A percentile compares a stretch with the other conserved stretches of the same genome.
Evolutionary conservation across 2,329 filamentous ascomycete species (phyloP).

Genomic region (Exophiala aquamarina): DNA sequence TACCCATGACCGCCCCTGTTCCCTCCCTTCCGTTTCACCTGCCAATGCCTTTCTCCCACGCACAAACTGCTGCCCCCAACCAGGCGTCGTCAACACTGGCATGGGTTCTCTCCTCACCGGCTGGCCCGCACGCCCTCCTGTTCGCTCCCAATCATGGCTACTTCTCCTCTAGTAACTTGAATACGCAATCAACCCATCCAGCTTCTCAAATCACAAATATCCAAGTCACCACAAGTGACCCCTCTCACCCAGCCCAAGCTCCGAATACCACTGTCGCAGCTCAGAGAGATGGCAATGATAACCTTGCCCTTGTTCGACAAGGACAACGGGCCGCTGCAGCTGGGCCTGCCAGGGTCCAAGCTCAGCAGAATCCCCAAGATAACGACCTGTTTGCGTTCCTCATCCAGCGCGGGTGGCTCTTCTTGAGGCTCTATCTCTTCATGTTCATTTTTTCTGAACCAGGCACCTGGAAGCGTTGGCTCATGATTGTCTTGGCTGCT

Average conservation of each 20-base stretch:
- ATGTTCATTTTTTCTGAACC: constrained; percentile 57
- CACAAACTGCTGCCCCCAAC: too few relatives aligned
- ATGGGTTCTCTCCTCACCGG: constrained; percentile 25
- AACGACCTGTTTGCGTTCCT: constrained; percentile 41
- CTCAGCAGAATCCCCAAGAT: constrained; percentile 17
- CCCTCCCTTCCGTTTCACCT: constrained; percentile 1
- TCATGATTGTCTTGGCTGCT: constrained; percentile 40
- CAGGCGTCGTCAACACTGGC: constrained; percentile 10
- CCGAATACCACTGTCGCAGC: constrained; percentile 3
- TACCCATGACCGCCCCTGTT: background rate
- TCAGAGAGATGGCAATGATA: background rate
- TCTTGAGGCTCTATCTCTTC: constrained; percentile 59
- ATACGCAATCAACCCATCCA: background rate
- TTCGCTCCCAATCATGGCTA: constrained; percentile 27
- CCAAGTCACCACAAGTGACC: background rate
- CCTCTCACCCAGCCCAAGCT: background rate
- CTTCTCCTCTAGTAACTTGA: constrained; percentile 11
- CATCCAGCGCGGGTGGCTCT: constrained; percentile 54
- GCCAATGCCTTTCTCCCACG: constrained; percentile 1
- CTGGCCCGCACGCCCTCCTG: constrained; percentile 27
- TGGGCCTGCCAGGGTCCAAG: constrained; percentile 4
- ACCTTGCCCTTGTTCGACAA: background rate
- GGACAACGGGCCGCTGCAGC: background rate
- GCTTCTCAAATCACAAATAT: background rate
- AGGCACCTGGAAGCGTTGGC: constrained; percentile 45